phyloP scores from a whole-genome alignment of 176 grass and related monocot genomes.

The Tillandsia fasciculata region DNA sequence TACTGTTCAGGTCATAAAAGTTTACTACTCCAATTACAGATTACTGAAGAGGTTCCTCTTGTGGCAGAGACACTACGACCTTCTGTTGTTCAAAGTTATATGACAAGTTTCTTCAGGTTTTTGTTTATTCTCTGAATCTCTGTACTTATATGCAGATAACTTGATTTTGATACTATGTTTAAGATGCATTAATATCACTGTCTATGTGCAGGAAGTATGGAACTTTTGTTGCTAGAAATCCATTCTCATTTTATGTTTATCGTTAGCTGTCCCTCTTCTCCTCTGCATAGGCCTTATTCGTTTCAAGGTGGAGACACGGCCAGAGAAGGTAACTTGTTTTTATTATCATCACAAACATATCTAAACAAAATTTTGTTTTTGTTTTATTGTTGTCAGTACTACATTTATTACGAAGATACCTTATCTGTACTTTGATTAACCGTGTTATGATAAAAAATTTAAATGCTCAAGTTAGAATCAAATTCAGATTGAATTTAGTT shows the following conservation, averaged over 20 bases:
- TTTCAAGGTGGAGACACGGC: conserved; percentile 91
- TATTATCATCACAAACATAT: neutral
- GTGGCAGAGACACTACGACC: conserved; percentile 22
- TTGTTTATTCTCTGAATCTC: conserved; percentile 4
- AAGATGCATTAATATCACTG: conserved; percentile 14
- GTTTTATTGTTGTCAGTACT: neutral
- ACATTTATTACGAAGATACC: too few relatives aligned
- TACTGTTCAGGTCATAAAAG: neutral
- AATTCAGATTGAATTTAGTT: too few relatives aligned
- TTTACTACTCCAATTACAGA: conserved; percentile 22
- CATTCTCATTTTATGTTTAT: conserved; percentile 66
- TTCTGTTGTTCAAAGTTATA: conserved; percentile 77
- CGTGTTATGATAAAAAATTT: too few relatives aligned
- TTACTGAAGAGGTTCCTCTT: conserved; percentile 29
- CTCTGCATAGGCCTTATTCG: conserved; percentile 67
- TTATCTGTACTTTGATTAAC: too few relatives aligned
- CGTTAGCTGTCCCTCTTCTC: conserved; percentile 72
- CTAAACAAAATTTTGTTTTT: neutral
- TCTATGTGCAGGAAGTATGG: conserved; percentile 74
- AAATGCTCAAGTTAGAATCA: too few relatives aligned
- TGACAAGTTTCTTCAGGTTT: conserved; percentile 85
- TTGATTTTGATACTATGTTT: conserved; percentile 21
- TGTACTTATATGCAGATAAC: conserved; percentile 18
- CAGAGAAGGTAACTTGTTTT: conserved; percentile 58
- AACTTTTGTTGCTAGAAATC: conserved; percentile 59